These are phyloP conservation scores for Solanum bulbocastanum DNA, from an alignment of 257 asterid species.

Conservation along the genomic window DNA sequence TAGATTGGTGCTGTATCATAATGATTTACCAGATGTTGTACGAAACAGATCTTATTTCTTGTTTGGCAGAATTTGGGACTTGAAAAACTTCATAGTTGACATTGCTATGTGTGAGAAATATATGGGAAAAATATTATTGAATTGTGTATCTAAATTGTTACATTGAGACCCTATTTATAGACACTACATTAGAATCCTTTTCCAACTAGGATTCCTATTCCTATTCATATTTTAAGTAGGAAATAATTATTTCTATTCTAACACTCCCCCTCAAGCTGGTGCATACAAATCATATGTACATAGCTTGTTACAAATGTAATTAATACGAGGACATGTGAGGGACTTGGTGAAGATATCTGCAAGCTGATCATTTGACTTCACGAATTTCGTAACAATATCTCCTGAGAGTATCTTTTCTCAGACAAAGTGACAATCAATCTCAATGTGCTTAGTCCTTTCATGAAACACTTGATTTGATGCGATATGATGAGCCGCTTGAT, in stretches of 20 bases:
- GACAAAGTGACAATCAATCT: no score
- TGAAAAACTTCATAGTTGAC: background rate
- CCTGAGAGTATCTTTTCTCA: background rate
- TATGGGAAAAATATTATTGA: background rate
- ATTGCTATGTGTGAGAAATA: background rate
- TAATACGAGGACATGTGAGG: background rate
- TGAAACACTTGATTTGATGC: background rate
- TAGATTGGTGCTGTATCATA: background rate
- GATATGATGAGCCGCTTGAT: background rate
- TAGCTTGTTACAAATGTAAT: background rate
- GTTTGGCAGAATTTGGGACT: background rate
- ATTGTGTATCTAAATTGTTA: background rate
- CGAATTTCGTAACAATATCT: no score
- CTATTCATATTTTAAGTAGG: background rate
- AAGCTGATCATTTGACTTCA: background rate
- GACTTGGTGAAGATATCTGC: background rate
- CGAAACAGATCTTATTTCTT: background rate
- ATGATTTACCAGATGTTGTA: background rate
- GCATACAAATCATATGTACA: background rate
- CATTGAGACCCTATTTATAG: background rate
- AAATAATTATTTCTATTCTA: background rate
- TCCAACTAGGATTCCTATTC: background rate
- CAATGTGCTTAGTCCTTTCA: background rate
- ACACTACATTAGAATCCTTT: background rate
- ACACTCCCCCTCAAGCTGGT: background rate